Evolutionary conservation across 768 basidiomycete species (phyloP), one percentile per base, ranked within the genome.

Genomic region (Russula lepida): DNA sequence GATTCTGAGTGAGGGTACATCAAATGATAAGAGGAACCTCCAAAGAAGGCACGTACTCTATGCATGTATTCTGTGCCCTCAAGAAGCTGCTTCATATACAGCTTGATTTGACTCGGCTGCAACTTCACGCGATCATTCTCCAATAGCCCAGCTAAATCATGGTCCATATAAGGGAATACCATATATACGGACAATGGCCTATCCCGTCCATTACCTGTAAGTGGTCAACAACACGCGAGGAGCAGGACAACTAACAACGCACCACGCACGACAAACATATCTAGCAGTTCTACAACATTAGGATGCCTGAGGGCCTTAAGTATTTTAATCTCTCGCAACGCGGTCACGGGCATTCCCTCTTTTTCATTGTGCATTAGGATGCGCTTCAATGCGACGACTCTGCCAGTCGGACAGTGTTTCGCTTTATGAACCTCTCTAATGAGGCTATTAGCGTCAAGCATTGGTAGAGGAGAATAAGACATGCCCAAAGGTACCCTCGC

Each of bases 141-240:
- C 62, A 99, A 75, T 41, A 98, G 73, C 3, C 97, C 97, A 2
- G 95, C 93, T 12, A 99, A 83, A 74, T 99, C 97, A 69, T 99
- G 95, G 69, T 98, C 97, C 97, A 98, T 98, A 74, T 98, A 99
- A 0, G 97, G 97, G 69, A 98, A 99, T 44, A 98, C 95, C 93
- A 98, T 97, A 74, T 91, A 97, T 15, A 98, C 91, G 4, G 90
- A 91, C 56, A 92, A 75, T 27, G 88, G 84, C 13, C 72, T 70
- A 49, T 86, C 84, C 63, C 82, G 84, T 12, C 79, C 81, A 60
- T 78, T 86, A 70, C 86, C 85, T 86, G 64, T 47, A 21, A 43
- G 27, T 56, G 55, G 50, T 57, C 41, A 67, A 15, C 27, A 39
- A 44, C 47, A 48, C 41, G 53, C 33, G 39, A 50, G 48, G 23